Evolutionary conservation across 345 rosid genomes (phyloP).

Genomic region (Moringa oleifera): DNA sequence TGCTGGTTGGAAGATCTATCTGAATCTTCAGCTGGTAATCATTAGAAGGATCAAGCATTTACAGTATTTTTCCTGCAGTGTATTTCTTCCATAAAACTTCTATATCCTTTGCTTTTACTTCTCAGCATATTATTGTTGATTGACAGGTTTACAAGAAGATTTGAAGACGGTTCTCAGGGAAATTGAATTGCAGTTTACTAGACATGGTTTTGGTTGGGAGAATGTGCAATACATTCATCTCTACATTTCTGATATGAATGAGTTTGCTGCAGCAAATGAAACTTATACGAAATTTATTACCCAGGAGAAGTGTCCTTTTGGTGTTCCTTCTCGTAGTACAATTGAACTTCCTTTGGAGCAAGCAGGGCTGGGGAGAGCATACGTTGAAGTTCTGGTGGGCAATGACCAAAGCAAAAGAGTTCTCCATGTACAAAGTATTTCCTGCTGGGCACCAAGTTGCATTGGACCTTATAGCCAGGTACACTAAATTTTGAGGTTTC

Average conservation of each 20-base stretch:
- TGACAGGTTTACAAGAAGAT: constrained; percentile 71
- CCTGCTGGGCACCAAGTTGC: constrained; percentile 99
- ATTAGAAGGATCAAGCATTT: neutral
- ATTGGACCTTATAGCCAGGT: constrained; percentile 99
- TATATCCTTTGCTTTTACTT: constrained; percentile 3
- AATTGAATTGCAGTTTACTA: constrained; percentile 52
- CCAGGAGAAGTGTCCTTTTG: constrained; percentile 82
- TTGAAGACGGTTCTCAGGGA: constrained; percentile 49
- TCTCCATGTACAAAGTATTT: constrained; percentile 93
- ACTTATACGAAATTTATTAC: constrained; percentile 81
- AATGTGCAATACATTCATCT: constrained; percentile 85
- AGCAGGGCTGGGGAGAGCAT: constrained; percentile 73
- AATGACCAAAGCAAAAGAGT: constrained; percentile 71
- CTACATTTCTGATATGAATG: constrained; percentile 81
- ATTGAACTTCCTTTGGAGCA: constrained; percentile 76
- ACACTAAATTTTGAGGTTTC: neutral
- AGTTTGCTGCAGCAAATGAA: constrained; percentile 71
- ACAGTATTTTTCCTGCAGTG: neutral
- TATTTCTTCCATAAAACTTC: neutral
- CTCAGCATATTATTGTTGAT: constrained; percentile 5
- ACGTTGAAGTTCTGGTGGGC: constrained; percentile 72
- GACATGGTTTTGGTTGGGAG: constrained; percentile 62
- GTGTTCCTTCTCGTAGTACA: constrained; percentile 99
- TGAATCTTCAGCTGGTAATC: constrained; percentile 56
- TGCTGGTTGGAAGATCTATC: constrained; percentile 71